Base-by-base conservation (phyloP, 495 filamentous ascomycete species). In the Aspergillus avenaceus region DNA sequence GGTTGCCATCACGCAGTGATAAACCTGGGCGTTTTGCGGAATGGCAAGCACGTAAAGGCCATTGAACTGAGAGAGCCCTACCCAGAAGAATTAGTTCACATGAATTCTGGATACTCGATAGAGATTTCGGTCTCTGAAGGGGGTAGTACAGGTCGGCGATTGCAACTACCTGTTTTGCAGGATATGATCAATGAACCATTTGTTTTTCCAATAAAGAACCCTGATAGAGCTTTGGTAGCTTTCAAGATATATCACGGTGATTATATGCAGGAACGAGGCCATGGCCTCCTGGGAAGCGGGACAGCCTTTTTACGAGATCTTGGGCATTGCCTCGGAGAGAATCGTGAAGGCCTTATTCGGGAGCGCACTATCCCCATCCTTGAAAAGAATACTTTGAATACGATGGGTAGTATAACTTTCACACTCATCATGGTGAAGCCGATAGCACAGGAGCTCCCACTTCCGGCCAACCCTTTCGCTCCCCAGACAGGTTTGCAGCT, bases 341-440 rank as follows among this genome's bases (percentile, higher is more conserved):
- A 55, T 11, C 65, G 54, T 29, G 65, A 67, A 40, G 64, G 61
- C 37, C 54, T 72, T 8, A 49, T 61, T 13, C 59, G 66, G 36
- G 56, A 65, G 18, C 53, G 45, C 26, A 66, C 59, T 14, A 36
- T 71, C 23, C 57, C 62, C 5, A 56, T 72, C 32, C 43, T 69
- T 12, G 51, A 56, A 12, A 53, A 29, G 13, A 31, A 46, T 8
- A 48, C 51, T 8, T 37, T 69, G 54, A 53, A 57, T 16, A 47
- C 45, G 26, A 59, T 69, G 31, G 68, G 68, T 6, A 59, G 53
- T 8, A 50, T 69, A 24, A 60, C 58, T 24, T 60, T 69, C 14
- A 65, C 45, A 34, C 56, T 62, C 50, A 16, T 72, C 3, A 53
- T 67, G 21, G 53, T 52, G 13, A 61, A 45, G 29, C 59, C 62